Evolutionary conservation across 805 yeast genomes (phyloP), one percentile per base, ranked within the genome.

Genomic region (Isabelozyma gotoi): DNA sequence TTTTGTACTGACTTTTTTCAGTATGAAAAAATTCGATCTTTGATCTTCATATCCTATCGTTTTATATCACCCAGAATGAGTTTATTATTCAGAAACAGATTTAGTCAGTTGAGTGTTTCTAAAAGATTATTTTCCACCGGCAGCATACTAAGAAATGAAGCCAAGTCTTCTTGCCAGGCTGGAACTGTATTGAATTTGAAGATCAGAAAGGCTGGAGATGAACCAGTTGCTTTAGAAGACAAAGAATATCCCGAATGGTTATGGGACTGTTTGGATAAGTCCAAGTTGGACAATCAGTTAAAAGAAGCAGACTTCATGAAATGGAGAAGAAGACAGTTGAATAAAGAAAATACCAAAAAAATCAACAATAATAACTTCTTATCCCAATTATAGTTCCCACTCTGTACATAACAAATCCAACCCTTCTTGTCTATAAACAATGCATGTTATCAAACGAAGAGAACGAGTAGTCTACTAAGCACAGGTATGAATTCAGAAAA

Each of bases 241-340:
- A 73, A 73, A 32, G 96, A 91, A 56, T 92, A 92, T 60, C 99
- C 99, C 4, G 87, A 77, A 36, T 92, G 99, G 99, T 74, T 92
- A 41, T 94, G 98, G 98, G 80, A 77, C 4, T 72, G 88, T 38
- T 76, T 90, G 24, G 96, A 91, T 62, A 71, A 77, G 40, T 77
- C 78, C 32, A 78, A 78, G n/a, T 82, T 80, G 56, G 71, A 74
- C 44, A 77, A 71, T 19, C 71, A 77, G 51, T 71, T 85, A 32
- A 82, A 78, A 40, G 73, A 71, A 18, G 80, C 80, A 44, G 88
- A 88, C 33, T 73, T 83, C 40, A 77, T 77, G 68, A 74, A 74
- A 51, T 87, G 92, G 64, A 80, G 85, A 59, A 70, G 67, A 47
- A 86, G 79, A 60, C 78, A 80, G 56, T 72, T 89, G 54, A 79